These are phyloP conservation scores for Xylaria polymorpha DNA, from an alignment of 2,329 filamentous ascomycete species.

Conservation along the genomic window DNA sequence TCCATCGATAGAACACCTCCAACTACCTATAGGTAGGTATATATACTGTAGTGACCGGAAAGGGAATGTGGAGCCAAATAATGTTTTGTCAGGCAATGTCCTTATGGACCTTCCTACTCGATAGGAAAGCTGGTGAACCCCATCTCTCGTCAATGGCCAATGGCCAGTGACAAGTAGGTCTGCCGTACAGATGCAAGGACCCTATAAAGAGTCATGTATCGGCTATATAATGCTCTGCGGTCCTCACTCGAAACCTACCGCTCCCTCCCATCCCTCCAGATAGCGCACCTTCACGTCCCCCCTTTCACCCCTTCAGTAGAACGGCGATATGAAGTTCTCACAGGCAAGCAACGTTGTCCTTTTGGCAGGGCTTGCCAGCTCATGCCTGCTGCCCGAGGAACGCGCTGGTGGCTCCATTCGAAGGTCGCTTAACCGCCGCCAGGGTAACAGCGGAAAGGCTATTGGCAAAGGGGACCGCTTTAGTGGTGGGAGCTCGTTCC, in stretches of 20 bases:
- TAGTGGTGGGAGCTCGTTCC: constrained; percentile 53
- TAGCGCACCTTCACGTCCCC: neutral
- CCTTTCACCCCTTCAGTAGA: neutral
- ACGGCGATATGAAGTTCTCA: constrained; percentile 33
- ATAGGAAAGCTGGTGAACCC: constrained; percentile 15
- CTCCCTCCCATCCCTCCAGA: neutral
- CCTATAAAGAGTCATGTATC: constrained; percentile 19
- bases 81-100: too few relatives aligned
- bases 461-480: constrained; percentile 53
- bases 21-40: too few relatives aligned
- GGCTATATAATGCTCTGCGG: neutral
- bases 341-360: constrained; percentile 31
- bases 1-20: too few relatives aligned
- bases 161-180: neutral
- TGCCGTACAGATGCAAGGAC: constrained; percentile 2
- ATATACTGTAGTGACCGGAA: too few relatives aligned
- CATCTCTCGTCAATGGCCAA: constrained; percentile 5
- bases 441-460: constrained; percentile 40
- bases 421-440: constrained; percentile 27
- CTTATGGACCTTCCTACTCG: neutral
- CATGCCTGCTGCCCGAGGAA: constrained; percentile 42
- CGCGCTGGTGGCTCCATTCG: constrained; percentile 35
- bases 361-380: constrained; percentile 33
- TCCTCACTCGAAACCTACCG: neutral
- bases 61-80: too few relatives aligned